Base-by-base conservation (phyloP, 2,329 filamentous ascomycete genomes). In the Aplosporella prunicola region DNA sequence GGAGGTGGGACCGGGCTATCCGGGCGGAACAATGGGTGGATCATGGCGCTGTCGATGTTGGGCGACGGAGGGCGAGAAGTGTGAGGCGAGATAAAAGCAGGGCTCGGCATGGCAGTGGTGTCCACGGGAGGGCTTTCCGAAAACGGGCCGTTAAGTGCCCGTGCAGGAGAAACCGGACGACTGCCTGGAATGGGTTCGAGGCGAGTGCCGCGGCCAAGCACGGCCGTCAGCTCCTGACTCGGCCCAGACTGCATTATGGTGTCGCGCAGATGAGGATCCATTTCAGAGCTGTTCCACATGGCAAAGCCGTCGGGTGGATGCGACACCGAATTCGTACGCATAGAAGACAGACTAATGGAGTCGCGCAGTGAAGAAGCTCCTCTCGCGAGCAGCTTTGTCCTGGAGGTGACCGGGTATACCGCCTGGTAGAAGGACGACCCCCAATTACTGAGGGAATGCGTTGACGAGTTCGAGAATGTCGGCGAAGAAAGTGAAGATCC, bases 21-120 rank as follows among this genome's bases (percentile, higher is more conserved):
- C 5, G 78, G 78, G 42, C 82, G 71, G 63, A 88, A 87, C 3
- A 88, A 68, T 7, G 82, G 82, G 55, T 88, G 82, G 30, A 87
- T 86, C 51, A 86, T 76, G 3, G 76, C 68, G 54, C 87, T 80
- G 49, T 68, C 69, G 11, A 57, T 23, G 47, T 7, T 47, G 18
- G 60, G 62, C 32, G 59, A 64, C 5, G 52, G 53, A 17, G 63
- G 57, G 20, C 55, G 53, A 10, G 56, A 57, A 5, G 43, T 44
- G 35, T 58, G 56, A 4, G 50, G 49, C 38, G 54, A 50, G 20
- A 40, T 29, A 22, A 40, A 40, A 15, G 32, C 32, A 8, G 43
- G 36, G 7, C 22, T 22, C 14, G 17, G 24, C 10, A 33, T 26
- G 17, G 39, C 20, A 20, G 32, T 18, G 17, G 25, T 43, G 15